Evolutionary conservation across 108 stramenopile species (phyloP).

Genomic region (Hondaea fermentalgiana): DNA sequence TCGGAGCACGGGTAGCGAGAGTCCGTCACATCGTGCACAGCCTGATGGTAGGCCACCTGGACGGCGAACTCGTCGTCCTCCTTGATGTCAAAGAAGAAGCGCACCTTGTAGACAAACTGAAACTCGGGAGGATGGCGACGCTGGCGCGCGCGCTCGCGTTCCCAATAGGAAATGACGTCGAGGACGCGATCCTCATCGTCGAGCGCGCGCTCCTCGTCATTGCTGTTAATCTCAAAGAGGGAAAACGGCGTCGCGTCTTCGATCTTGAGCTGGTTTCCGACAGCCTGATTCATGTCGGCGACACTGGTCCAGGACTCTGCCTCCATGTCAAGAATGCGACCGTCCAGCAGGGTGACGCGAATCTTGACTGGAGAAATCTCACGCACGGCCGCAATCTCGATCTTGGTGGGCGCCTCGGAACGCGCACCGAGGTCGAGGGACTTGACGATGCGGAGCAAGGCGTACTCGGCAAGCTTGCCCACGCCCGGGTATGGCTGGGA

Average conservation of each 20-base stretch:
- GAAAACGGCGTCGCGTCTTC: neutral
- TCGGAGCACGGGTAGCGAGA: constrained; percentile 34
- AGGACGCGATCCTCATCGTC: constrained; percentile 35
- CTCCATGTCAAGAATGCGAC: constrained; percentile 5
- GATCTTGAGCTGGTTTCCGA: neutral
- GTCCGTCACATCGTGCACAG: constrained; percentile 32
- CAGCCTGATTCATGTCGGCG: neutral
- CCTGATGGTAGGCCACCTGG: constrained; percentile 31
- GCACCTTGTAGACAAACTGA: constrained; percentile 34
- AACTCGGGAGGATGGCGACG: neutral
- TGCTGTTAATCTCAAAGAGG: constrained; percentile 27
- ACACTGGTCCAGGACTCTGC: constrained; percentile 28
- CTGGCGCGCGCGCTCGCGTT: neutral
- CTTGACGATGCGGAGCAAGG: neutral
- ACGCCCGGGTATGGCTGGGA: neutral
- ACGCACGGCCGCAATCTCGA: constrained; percentile 29
- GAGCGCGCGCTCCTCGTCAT: constrained; percentile 34
- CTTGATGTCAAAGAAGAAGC: constrained; percentile 25
- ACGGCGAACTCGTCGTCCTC: constrained; percentile 20
- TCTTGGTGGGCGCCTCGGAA: constrained; percentile 22
- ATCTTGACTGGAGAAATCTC: neutral
- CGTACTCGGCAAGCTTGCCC: constrained; percentile 22
- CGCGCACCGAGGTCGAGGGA: constrained; percentile 25
- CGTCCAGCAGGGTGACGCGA: constrained; percentile 34
- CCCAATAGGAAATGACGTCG: constrained; percentile 38